Evolutionary conservation across 2,329 filamentous ascomycete species (phyloP).

Genomic region (Penicillium thymicola): DNA sequence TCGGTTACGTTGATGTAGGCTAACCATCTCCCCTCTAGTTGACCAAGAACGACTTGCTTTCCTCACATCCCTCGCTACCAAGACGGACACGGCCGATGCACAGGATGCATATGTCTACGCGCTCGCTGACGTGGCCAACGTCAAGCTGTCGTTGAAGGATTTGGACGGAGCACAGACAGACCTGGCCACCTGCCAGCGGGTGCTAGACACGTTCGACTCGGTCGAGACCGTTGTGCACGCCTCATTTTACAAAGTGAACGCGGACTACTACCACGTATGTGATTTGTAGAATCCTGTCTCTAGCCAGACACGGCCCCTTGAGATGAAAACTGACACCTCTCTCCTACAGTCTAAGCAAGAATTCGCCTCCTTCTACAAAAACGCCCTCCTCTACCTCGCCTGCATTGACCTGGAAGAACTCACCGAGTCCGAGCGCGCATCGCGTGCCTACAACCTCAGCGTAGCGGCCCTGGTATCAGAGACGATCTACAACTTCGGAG

Average conservation of each 20-base stretch:
- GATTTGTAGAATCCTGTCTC: neutral
- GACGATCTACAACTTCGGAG: constrained; percentile 98
- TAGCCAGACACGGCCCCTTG: neutral
- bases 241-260: constrained; percentile 92
- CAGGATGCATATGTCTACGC: constrained; percentile 97
- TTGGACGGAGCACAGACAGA: constrained; percentile 81
- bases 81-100: constrained; percentile 86
- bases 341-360: constrained; percentile 67
- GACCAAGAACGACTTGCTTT: constrained; percentile 82
- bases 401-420: constrained; percentile 83
- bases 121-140: constrained; percentile 80
- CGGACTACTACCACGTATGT: constrained; percentile 81
- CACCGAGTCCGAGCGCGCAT: constrained; percentile 69
- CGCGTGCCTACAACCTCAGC: constrained; percentile 85
- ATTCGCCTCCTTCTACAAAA: constrained; percentile 96
- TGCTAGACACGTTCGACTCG: constrained; percentile 87
- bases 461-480: constrained; percentile 90
- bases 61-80: constrained; percentile 75
- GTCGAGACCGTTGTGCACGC: constrained; percentile 95
- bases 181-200: constrained; percentile 79
- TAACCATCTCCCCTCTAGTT: constrained; percentile 53
- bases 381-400: constrained; percentile 93
- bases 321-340: constrained; percentile 5
- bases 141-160: constrained; percentile 77
- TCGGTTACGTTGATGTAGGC: constrained; percentile 3